phyloP scores from a whole-genome alignment of 768 basidiomycete genomes.

The Termitomyces sp. region DNA sequence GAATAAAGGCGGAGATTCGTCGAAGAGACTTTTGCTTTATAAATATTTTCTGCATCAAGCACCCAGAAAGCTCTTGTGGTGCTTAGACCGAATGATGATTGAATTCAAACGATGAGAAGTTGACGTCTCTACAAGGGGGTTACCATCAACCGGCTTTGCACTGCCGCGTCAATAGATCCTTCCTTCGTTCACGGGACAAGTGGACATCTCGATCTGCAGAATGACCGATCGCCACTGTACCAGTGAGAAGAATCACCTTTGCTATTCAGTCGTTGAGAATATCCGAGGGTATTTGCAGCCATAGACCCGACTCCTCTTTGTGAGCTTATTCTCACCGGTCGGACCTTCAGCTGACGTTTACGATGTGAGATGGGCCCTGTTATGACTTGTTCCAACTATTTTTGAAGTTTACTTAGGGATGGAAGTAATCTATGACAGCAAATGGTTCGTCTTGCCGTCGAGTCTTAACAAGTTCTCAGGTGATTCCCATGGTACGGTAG shows the following conservation, averaged over 20 bases:
- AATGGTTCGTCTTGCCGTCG: not conserved
- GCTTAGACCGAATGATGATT: not conserved
- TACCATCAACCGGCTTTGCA: not conserved
- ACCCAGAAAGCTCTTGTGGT: no score
- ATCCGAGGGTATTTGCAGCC: not conserved
- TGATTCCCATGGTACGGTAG: not conserved
- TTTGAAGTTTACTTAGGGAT: not conserved
- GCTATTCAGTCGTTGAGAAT: not conserved
- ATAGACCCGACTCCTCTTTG: not conserved
- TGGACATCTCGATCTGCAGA: not conserved
- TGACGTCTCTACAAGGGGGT: not conserved
- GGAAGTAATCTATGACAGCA: not conserved
- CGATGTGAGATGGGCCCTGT: not conserved
- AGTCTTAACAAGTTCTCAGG: not conserved
- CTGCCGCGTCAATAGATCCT: not conserved
- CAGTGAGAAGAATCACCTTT: not conserved
- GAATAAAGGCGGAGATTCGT: not conserved
- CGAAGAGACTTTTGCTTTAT: not conserved
- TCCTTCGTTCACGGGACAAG: not conserved
- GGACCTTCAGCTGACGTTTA: not conserved
- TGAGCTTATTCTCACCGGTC: not conserved
- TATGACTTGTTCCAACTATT: not conserved
- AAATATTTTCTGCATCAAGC: no score
- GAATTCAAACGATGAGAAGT: not conserved
- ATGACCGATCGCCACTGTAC: not conserved